phyloP scores from a whole-genome alignment of 225 moss, liverwort and hornwort genomes.

The Asterella californica region DNA sequence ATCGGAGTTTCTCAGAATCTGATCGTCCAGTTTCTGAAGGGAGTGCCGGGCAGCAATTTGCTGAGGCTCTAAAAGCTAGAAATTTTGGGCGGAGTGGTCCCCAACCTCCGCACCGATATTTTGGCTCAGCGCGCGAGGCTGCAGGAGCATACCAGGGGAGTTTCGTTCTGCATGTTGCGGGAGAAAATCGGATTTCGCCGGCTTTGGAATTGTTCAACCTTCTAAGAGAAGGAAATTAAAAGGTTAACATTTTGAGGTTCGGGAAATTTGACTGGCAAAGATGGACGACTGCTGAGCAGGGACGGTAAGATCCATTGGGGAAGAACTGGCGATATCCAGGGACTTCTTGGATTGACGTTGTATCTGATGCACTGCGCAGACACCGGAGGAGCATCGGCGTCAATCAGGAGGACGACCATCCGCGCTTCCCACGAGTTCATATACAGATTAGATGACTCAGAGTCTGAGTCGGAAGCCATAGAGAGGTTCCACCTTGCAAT shows the following conservation, averaged over 20 bases:
- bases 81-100: not conserved
- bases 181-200: not conserved
- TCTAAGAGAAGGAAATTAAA: not conserved
- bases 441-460: not conserved
- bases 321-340: not conserved
- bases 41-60: not conserved
- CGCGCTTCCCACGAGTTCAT: not conserved
- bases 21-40: not conserved
- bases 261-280: not conserved
- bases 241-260: not conserved
- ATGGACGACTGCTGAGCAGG: not conserved
- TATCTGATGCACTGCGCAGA: constrained; percentile 3
- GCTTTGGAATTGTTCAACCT: not conserved
- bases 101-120: not conserved
- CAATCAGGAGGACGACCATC: not conserved
- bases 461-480: not conserved
- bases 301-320: not conserved
- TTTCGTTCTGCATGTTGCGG: not conserved
- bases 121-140: not conserved
- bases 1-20: not conserved
- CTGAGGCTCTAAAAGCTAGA: not conserved
- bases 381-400: constrained; percentile 1
- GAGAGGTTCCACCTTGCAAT: constrained; percentile 4
- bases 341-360: not conserved
- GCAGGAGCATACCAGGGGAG: not conserved